Evolutionary conservation across 75 land plant species (phyloP).

Genomic region (Pinus albicaulis): DNA sequence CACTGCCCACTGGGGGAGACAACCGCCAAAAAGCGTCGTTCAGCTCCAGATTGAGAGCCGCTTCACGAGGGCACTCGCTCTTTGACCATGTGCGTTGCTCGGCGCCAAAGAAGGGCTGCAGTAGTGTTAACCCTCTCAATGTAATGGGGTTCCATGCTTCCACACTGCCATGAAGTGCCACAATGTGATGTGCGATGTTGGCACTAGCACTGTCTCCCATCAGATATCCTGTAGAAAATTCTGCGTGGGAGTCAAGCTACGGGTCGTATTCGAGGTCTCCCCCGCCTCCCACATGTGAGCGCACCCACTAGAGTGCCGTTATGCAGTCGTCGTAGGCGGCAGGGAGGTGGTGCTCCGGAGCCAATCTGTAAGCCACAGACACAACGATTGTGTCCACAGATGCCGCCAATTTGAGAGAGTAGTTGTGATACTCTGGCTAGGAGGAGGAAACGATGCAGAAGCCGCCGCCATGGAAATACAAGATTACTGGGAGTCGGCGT

Average conservation of each 20-base stretch:
- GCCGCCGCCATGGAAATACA: constrained; percentile 53
- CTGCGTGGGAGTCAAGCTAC: constrained; percentile 22
- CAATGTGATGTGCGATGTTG: background rate
- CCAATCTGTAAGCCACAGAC: constrained; percentile 39
- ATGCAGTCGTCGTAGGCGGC: constrained; percentile 38
- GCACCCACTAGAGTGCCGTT: constrained; percentile 29
- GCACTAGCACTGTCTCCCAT: constrained; percentile 50
- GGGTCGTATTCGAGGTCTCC: background rate
- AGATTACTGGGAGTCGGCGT: constrained; percentile 19
- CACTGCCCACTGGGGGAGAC: constrained; percentile 40
- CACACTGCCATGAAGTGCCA: background rate
- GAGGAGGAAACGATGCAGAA: constrained; percentile 22
- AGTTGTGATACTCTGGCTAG: constrained; percentile 2
- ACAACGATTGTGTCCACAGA: constrained; percentile 14
- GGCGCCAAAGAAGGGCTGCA: constrained; percentile 63
- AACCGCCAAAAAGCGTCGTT: constrained; percentile 58
- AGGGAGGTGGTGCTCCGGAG: constrained; percentile 42
- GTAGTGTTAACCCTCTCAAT: constrained; percentile 28
- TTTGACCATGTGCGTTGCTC: constrained; percentile 24
- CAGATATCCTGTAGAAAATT: constrained; percentile 31
- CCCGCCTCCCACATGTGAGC: background rate
- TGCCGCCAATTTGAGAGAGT: constrained; percentile 16
- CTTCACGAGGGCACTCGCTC: constrained; percentile 10
- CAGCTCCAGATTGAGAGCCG: constrained; percentile 11
- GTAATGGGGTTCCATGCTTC: background rate